Percentiles rank a stretch among this genome's conserved stretches.
phyloP scores from a whole-genome alignment of 768 basidiomycete species.

The Phlebiopsis flavidoalba region DNA sequence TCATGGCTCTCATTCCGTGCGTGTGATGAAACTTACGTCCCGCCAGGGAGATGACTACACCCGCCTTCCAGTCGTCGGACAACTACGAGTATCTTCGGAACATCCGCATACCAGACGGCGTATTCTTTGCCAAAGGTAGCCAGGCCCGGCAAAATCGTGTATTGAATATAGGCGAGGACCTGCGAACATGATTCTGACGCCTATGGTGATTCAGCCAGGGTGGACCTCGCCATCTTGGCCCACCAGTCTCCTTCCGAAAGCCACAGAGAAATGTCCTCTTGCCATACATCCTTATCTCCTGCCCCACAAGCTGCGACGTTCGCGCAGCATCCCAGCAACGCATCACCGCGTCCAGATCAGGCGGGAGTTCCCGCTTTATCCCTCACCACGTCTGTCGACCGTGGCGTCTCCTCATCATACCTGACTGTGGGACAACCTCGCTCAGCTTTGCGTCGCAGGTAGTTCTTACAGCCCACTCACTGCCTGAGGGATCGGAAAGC shows the following conservation, averaged over 20 bases:
- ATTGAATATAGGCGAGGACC: conserved; percentile 22
- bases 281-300: conserved; percentile 13
- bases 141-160: conserved; percentile 21
- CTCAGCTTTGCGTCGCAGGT: conserved; percentile 6
- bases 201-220: conserved; percentile 16
- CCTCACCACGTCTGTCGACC: conserved; percentile 23
- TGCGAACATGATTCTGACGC: conserved; percentile 17
- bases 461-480: conserved; percentile 27
- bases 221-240: conserved; percentile 20
- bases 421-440: conserved; percentile 14
- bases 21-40: neutral
- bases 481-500: conserved; percentile 30
- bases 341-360: conserved; percentile 5
- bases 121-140: conserved; percentile 63
- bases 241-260: conserved; percentile 10
- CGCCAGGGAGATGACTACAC: conserved; percentile 64
- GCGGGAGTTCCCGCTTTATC: conserved; percentile 8
- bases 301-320: conserved; percentile 9
- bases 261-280: neutral
- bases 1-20: conserved; percentile 1
- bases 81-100: conserved; percentile 68
- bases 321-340: conserved; percentile 3
- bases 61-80: conserved; percentile 66
- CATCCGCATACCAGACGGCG: conserved; percentile 60
- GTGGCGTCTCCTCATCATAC: conserved; percentile 20